Evolutionary conservation across 2,329 filamentous ascomycete species (phyloP), one percentile per base, ranked within the genome.

Genomic region (Chalaropsis ovoidea): DNA sequence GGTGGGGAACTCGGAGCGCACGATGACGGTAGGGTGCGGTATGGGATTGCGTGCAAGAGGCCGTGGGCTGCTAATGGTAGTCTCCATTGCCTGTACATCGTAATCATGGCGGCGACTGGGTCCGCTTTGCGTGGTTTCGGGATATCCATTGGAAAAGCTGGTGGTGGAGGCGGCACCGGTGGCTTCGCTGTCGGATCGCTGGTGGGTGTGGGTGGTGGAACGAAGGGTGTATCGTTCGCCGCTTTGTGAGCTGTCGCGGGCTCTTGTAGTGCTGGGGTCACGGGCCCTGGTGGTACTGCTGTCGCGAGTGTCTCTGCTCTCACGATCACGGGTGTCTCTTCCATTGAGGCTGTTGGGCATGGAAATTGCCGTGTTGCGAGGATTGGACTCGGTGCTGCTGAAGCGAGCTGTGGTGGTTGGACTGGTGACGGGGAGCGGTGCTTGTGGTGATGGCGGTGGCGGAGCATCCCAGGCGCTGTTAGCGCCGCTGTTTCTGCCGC

Each of bases 1-100:
- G 1, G 94, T 97, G 0, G 94, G 94, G 72, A 96, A 99, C 75
- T 99, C 94, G 73, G 93, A 97, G 67, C 93, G 89, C 61, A 99
- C 88, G 0, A 90, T 95, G n/a, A 99, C 91, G 0, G 85, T 88
- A 0, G 94, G 94, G 5, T 91, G 80, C 0, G 94, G 92, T 67
- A 97, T 96, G 0, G 91, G 90, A 70, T 95, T 96, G 71, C 87
- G 89, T 10, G 85, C 81, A 22, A 87, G 81, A 5, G 81, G 77
- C 45, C 88, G 86, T 5, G 90, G 88, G 75, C 86, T 91, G 69
- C 84, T 83, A 19, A 95, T 80, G 42, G 86, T 88, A 0, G 89
- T 90, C 75, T 96, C 93, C 90, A 96, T 96, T 2, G 92, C 91
- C 74, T 97, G 93, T 17, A 96, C 84, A 72, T 97, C 94, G 72